Evolutionary conservation across 1,284 basidiomycete genomes (phyloP), one percentile per base, ranked within the genome.

Genomic region (Microbotryum lychnidis-dioicae): DNA sequence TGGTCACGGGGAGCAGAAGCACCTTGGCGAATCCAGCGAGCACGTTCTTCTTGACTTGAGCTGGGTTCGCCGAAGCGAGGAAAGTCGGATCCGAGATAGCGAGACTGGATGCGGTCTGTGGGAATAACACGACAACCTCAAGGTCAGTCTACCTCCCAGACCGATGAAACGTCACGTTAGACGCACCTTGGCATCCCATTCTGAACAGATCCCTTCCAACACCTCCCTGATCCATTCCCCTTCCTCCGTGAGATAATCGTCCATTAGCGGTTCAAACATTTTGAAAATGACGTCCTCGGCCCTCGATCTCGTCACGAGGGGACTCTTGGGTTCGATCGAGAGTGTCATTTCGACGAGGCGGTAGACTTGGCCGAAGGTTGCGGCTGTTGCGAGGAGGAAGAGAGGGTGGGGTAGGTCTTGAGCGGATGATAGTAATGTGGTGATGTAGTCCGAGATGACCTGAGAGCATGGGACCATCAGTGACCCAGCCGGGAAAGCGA

Each of bases 241-340:
- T 75, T 98, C 96, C 72, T 96, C 91, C 63, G 91, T 86, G 3
- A 98, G 84, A 72, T 98, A 98, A 71, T 96, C 93, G 73, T 93
- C 91, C 87, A 97, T 91, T 74, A 94, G 88, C 3, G 81, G 78
- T 74, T 96, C 92, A 72, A 96, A 98, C 89, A 97, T 93, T 49
- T 81, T 81, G 73, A 89, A 93, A 12, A 93, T 81, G 52, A 93
- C 83, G 73, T 91, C 87, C 71, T 96, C 89, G 0, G 87, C 86
- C 47, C 77, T 77, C 6, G 77, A 79, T 50, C 74, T 72, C 8
- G 77, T 76, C 18, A 79, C 76, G 31, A 55, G n/a, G 52, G 46
- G 23, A 46, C 60, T 63, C 48, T 63, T 69, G 20, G 73, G 72
- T 53, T 73, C 70, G 57, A 77, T 73, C 23, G 65, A 62, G 2